A percentile compares a stretch with the other conserved stretches of the same genome.
Evolutionary conservation across 495 filamentous ascomycete genomes (phyloP).

Genomic region (Xylaria acuta): DNA sequence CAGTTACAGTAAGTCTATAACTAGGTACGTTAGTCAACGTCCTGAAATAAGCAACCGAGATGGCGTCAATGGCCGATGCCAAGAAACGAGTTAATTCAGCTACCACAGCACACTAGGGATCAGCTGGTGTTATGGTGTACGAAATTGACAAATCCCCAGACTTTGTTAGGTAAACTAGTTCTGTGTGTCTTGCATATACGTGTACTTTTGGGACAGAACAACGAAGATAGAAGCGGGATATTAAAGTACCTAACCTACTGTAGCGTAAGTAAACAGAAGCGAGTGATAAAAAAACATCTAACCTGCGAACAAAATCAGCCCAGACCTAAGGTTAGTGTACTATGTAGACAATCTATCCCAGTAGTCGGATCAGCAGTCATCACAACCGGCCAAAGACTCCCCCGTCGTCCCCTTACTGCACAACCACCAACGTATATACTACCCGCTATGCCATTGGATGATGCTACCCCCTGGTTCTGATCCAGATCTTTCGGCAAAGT

Average conservation of each 20-base stretch:
- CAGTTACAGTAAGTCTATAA: neutral
- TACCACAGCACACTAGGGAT: slow-evolving; percentile 2
- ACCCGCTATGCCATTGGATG: neutral
- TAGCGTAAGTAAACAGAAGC: neutral
- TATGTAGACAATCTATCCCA: neutral
- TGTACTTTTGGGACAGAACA: neutral
- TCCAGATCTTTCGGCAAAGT: neutral
- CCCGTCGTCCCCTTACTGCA: slow-evolving; percentile 2
- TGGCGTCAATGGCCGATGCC: slow-evolving; percentile 13
- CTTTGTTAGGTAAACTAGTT: neutral
- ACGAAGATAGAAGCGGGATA: neutral
- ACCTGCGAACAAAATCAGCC: neutral
- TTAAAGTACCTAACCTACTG: neutral
- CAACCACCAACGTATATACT: neutral
- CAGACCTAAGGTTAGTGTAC: no score
- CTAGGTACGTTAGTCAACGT: neutral
- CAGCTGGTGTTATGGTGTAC: neutral
- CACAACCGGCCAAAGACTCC: neutral
- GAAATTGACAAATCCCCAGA: slow-evolving; percentile 21
- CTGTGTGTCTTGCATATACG: neutral
- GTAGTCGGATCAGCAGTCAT: neutral
- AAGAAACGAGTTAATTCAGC: slow-evolving; percentile 7
- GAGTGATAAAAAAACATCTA: neutral
- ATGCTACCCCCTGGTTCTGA: neutral
- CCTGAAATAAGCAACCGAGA: neutral